These are phyloP conservation scores for Ophiostoma fasciatum DNA, from an alignment of 2,329 filamentous ascomycete species.

Conservation along the genomic window DNA sequence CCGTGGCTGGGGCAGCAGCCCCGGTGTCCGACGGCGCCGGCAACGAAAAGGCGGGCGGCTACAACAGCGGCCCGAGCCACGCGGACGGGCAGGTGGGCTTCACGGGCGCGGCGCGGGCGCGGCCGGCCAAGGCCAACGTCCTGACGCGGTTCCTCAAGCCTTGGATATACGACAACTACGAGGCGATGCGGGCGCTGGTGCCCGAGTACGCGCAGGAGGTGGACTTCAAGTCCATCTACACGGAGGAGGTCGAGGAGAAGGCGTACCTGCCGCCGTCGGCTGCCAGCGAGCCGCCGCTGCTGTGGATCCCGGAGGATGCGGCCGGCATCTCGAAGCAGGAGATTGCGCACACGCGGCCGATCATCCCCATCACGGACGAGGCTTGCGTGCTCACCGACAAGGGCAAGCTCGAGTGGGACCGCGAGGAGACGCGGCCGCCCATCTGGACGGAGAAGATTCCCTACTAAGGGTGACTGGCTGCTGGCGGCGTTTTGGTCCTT, in stretches of 20 bases:
- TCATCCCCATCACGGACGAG: slow-evolving; percentile 70
- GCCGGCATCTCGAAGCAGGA: slow-evolving; percentile 66
- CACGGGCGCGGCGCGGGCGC: slow-evolving; percentile 13
- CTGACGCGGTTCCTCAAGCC: slow-evolving; percentile 60
- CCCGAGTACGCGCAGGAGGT: slow-evolving; percentile 35
- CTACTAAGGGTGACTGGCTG: too few relatives aligned
- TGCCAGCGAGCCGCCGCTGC: slow-evolving; percentile 42
- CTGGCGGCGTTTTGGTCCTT: too few relatives aligned
- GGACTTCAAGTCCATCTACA: slow-evolving; percentile 40
- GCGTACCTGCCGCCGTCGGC: slow-evolving; percentile 66
- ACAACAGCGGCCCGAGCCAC: slow-evolving; percentile 3
- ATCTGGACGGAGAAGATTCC: slow-evolving; percentile 22
- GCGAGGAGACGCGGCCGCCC: slow-evolving; percentile 19
- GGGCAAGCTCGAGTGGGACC: slow-evolving; percentile 29
- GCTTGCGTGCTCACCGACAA: slow-evolving; percentile 57
- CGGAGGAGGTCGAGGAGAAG: slow-evolving; percentile 43
- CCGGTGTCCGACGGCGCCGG: slow-evolving; percentile 4
- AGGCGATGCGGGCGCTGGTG: slow-evolving; percentile 52
- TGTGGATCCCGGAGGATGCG: slow-evolving; percentile 76
- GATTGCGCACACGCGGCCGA: slow-evolving; percentile 52
- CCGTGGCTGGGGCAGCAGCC: too few relatives aligned
- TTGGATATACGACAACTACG: slow-evolving; percentile 61
- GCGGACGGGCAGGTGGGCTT: not conserved
- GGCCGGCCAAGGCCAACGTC: slow-evolving; percentile 38
- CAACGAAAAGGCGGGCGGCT: slow-evolving; percentile 12